Evolutionary conservation across 2,329 filamentous ascomycete genomes (phyloP).

Genomic region (Aphanoascus verrucosus): DNA sequence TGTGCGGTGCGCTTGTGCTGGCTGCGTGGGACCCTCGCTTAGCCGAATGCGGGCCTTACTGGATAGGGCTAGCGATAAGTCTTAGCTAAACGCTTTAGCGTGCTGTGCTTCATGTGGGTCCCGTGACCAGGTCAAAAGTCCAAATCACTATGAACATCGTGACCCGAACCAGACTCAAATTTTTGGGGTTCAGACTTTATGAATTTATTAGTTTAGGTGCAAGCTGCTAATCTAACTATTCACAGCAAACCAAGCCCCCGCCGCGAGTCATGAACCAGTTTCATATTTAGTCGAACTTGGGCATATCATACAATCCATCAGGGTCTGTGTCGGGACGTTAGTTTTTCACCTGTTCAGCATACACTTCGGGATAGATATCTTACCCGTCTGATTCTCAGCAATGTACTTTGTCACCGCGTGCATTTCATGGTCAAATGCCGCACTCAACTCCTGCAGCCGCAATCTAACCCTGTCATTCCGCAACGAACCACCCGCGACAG

Average conservation of each 20-base stretch:
- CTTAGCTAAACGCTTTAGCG: not conserved
- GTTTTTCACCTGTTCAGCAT: slow-evolving; percentile 6
- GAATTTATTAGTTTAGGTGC: no score
- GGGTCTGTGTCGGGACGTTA: slow-evolving; percentile 34
- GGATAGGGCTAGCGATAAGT: not conserved
- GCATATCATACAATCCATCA: slow-evolving; percentile 42
- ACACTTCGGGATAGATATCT: slow-evolving; percentile 17
- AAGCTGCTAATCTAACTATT: no score
- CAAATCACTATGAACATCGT: no score
- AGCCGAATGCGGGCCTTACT: slow-evolving; percentile 10
- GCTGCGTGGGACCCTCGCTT: slow-evolving; percentile 16
- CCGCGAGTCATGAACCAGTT: not conserved
- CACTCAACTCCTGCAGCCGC: slow-evolving; percentile 37
- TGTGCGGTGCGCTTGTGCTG: not conserved
- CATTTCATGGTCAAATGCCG: slow-evolving; percentile 42
- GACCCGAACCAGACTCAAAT: no score
- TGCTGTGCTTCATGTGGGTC: not conserved
- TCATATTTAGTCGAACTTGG: slow-evolving; percentile 29
- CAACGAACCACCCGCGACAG: slow-evolving; percentile 40
- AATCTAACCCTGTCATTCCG: slow-evolving; percentile 41
- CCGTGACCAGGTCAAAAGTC: not conserved
- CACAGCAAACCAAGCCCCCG: not conserved
- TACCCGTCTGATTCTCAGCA: slow-evolving; percentile 42
- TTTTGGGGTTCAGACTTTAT: no score
- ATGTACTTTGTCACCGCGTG: slow-evolving; percentile 45